Conservation (phyloP, 2,329 filamentous ascomycete genomes). For the Ophiostoma perfectum region DNA sequence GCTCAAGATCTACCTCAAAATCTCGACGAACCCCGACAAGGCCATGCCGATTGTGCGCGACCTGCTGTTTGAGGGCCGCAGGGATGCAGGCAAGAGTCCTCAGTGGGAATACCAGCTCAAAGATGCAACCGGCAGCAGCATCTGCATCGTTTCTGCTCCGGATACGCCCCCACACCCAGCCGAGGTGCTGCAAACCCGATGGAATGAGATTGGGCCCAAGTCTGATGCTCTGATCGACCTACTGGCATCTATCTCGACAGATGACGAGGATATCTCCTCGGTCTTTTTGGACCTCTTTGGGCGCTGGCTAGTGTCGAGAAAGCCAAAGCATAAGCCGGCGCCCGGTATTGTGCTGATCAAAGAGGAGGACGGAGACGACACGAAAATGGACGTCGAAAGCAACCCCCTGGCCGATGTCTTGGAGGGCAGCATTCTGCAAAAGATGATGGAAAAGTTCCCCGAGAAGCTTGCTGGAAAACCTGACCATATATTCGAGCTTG, state of each 20-base stretch:
- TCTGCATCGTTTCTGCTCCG: constrained; percentile 46
- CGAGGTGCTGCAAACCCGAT: constrained; percentile 30
- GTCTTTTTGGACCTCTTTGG: constrained; percentile 57
- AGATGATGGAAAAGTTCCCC: constrained; percentile 57
- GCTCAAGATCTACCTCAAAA: constrained; percentile 52
- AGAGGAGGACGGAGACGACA: constrained; percentile 30
- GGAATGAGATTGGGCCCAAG: constrained; percentile 43
- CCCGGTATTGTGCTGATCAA: constrained; percentile 28
- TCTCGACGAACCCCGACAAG: constrained; percentile 49
- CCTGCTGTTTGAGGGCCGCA: constrained; percentile 51
- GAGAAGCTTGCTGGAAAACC: constrained; percentile 60
- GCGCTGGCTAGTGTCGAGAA: constrained; percentile 46
- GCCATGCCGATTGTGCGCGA: constrained; percentile 48
- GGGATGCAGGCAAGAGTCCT: constrained; percentile 28
- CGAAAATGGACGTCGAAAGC: constrained; percentile 15
- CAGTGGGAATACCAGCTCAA: constrained; percentile 51
- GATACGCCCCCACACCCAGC: constrained; percentile 19
- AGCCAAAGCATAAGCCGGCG: constrained; percentile 27
- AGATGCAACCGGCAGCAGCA: constrained; percentile 28
- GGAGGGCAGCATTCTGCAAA: constrained; percentile 58
- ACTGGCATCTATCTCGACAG: constrained; percentile 45
- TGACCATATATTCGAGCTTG: constrained; percentile 58
- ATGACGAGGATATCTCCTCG: constrained; percentile 52
- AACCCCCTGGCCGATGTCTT: constrained; percentile 47
- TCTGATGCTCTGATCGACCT: constrained; percentile 45